These are phyloP conservation scores for Colletotrichum agaves DNA, from an alignment of 2,329 filamentous ascomycete genomes.

Conservation along the genomic window DNA sequence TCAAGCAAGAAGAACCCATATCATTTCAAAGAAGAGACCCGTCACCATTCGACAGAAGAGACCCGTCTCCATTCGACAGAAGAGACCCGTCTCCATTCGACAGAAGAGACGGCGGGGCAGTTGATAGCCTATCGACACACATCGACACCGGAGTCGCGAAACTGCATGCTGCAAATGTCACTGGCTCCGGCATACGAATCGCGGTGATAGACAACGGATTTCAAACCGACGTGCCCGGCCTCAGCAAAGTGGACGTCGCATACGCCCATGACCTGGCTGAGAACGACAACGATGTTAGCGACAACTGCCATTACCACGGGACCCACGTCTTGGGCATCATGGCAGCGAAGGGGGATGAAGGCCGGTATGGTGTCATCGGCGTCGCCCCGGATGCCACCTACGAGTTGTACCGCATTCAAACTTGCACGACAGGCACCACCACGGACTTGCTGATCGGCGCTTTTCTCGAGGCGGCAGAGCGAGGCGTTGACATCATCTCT, in stretches of 20 bases:
- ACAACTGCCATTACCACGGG: constrained; percentile 12
- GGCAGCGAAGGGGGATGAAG: constrained; percentile 18
- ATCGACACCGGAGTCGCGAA: constrained; percentile 39
- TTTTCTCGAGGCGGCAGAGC: constrained; percentile 19
- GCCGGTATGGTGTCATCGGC: constrained; percentile 39
- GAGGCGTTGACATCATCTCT: constrained; percentile 11
- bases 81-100: background rate
- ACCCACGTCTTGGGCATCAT: constrained; percentile 23
- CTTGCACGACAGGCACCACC: constrained; percentile 28
- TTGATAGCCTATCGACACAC: constrained; percentile 38
- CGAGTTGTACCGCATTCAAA: constrained; percentile 40
- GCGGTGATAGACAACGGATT: constrained; percentile 26
- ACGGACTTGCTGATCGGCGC: constrained; percentile 24
- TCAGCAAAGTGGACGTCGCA: constrained; percentile 8
- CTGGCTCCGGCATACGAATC: constrained; percentile 13
- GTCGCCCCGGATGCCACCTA: constrained; percentile 42
- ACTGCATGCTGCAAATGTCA: constrained; percentile 16
- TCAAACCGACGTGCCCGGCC: background rate
- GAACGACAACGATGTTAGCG: constrained; percentile 19
- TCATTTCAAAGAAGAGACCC: too few relatives aligned
- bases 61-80: background rate
- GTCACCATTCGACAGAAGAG: too few relatives aligned
- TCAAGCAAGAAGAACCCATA: background rate
- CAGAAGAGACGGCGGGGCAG: background rate
- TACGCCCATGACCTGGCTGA: constrained; percentile 19